Conservation (phyloP, 1,284 basidiomycete species). For the Cutaneotrichosporon arboriforme region DNA sequence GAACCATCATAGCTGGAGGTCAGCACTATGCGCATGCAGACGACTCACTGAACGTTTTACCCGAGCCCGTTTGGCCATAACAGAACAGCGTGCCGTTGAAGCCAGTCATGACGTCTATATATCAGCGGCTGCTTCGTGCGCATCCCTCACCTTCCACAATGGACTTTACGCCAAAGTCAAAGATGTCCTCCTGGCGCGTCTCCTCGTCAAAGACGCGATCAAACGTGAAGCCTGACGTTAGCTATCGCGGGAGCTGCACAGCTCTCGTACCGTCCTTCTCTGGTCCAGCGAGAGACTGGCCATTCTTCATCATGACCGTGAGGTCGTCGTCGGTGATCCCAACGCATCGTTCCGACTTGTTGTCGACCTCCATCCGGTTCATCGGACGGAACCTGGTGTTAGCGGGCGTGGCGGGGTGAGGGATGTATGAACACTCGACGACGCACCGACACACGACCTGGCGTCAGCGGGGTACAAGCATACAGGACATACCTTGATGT, state of each 20-base stretch:
- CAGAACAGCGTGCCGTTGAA: slow-evolving; percentile 99
- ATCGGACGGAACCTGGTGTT: slow-evolving; percentile 79
- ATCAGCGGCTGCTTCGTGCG: slow-evolving; percentile 1
- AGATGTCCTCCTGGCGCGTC: slow-evolving; percentile 89
- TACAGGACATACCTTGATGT: slow-evolving; percentile 47
- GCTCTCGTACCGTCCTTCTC: slow-evolving; percentile 43
- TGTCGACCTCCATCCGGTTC: slow-evolving; percentile 84
- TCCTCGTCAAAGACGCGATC: slow-evolving; percentile 94
- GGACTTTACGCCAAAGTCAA: slow-evolving; percentile 96
- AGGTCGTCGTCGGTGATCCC: slow-evolving; percentile 76
- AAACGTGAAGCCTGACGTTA: slow-evolving; percentile 74
- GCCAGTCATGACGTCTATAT: slow-evolving; percentile 91
- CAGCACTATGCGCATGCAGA: neutral
- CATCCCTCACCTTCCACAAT: slow-evolving; percentile 46
- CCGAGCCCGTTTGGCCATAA: slow-evolving; percentile 97
- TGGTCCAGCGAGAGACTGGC: slow-evolving; percentile 56
- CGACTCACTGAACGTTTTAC: slow-evolving; percentile 69
- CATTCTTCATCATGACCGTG: slow-evolving; percentile 66
- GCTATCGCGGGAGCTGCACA: neutral
- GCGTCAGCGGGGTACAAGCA: neutral
- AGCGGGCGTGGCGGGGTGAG: neutral
- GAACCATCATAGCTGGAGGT: slow-evolving; percentile 5
- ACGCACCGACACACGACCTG: slow-evolving; percentile 20
- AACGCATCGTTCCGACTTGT: slow-evolving; percentile 86
- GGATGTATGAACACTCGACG: neutral